Percentiles rank a stretch among this genome's conserved stretches.
Conservation (phyloP, 106 monocot genomes). For the Cymbidium sinense region DNA sequence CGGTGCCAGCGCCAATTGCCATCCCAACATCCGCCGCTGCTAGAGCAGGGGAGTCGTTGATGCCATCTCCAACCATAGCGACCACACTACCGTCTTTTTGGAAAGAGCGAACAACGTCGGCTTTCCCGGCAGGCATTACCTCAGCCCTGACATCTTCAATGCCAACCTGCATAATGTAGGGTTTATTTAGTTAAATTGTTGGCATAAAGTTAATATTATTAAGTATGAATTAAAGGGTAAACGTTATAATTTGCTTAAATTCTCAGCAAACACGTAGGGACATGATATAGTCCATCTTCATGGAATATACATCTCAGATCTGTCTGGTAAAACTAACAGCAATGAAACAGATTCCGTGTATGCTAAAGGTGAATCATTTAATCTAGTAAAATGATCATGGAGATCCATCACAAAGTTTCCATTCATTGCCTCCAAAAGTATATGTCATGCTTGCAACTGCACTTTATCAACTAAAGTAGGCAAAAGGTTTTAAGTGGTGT, state of each 20-base stretch:
- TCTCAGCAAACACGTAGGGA: no score
- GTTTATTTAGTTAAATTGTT: not conserved
- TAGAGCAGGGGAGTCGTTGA: slow-evolving; percentile 93
- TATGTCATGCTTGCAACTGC: no score
- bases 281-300: not conserved
- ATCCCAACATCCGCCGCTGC: slow-evolving; percentile 89
- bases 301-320: not conserved
- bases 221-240: no score
- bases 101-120: slow-evolving; percentile 48
- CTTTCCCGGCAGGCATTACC: slow-evolving; percentile 88
- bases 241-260: no score
- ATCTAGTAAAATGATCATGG: no score
- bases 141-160: slow-evolving; percentile 88
- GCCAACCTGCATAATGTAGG: slow-evolving; percentile 43
- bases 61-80: slow-evolving; percentile 96
- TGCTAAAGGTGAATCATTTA: no score
- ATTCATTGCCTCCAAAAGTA: no score
- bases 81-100: slow-evolving; percentile 64
- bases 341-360: no score
- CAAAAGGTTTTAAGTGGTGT: no score
- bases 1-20: slow-evolving; percentile 91
- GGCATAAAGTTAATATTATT: not conserved
- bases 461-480: no score
- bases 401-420: no score
- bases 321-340: no score